Percentiles rank a stretch among this genome's conserved stretches.
phyloP scores from a whole-genome alignment of 306 rosid genomes.

The Vigna unguiculata region DNA sequence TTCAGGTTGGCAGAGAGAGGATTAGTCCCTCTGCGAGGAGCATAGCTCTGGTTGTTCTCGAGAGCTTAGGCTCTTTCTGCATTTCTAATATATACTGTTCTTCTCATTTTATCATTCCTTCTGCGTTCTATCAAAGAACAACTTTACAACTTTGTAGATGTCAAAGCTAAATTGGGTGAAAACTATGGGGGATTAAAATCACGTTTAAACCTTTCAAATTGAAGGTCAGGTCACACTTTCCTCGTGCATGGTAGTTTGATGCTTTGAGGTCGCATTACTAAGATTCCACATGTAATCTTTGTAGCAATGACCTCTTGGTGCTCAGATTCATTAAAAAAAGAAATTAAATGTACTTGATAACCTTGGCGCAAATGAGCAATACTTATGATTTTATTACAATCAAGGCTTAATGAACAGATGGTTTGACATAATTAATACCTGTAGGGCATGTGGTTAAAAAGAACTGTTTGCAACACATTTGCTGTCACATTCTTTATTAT shows the following conservation, averaged over 20 bases:
- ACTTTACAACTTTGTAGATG: neutral
- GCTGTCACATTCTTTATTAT: neutral
- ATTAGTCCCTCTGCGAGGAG: too few species aligned
- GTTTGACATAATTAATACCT: neutral
- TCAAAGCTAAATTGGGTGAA: neutral
- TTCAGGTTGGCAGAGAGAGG: too few species aligned
- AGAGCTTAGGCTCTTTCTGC: too few species aligned
- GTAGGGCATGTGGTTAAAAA: neutral
- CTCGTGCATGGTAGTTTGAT: conserved; percentile 2
- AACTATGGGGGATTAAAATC: neutral
- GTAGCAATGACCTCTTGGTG: neutral
- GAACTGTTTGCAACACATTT: neutral
- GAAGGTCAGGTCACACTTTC: neutral
- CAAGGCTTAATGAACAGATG: neutral
- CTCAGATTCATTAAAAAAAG: neutral
- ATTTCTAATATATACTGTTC: too few species aligned
- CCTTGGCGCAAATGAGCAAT: neutral
- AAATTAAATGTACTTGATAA: neutral
- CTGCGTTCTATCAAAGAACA: neutral
- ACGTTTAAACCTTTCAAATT: neutral
- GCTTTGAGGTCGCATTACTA: neutral
- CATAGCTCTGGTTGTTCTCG: too few species aligned
- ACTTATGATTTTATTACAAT: neutral
- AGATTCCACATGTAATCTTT: neutral
- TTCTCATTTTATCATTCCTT: too few species aligned